phyloP scores from a whole-genome alignment of 352 stramenopile genomes.

The Globisporangium emineosum region DNA sequence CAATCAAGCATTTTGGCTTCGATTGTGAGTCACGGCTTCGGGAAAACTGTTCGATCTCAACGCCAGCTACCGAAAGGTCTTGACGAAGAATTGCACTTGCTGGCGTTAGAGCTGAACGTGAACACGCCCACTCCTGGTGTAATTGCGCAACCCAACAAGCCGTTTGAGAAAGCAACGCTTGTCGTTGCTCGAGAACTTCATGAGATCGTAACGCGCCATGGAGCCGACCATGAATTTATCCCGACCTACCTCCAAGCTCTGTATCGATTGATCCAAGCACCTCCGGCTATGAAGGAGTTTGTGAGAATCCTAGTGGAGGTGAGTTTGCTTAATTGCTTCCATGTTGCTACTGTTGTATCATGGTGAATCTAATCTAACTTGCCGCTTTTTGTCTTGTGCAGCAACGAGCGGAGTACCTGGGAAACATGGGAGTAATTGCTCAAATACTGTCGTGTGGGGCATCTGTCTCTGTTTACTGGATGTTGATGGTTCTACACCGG shows the following conservation, averaged over 20 bases:
- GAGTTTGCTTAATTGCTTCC: slow-evolving; percentile 6
- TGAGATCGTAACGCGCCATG: slow-evolving; percentile 59
- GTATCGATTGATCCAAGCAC: slow-evolving; percentile 61
- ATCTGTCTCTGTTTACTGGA: slow-evolving; percentile 69
- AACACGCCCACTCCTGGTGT: slow-evolving; percentile 76
- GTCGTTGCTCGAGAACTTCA: slow-evolving; percentile 67
- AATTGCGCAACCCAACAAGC: slow-evolving; percentile 70
- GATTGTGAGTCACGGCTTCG: slow-evolving; percentile 48
- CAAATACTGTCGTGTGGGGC: slow-evolving; percentile 56
- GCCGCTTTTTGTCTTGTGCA: slow-evolving; percentile 22
- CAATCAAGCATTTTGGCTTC: slow-evolving; percentile 65
- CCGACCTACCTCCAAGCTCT: slow-evolving; percentile 73
- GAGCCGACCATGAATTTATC: slow-evolving; percentile 60
- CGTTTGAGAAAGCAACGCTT: slow-evolving; percentile 70
- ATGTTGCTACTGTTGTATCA: slow-evolving; percentile 1
- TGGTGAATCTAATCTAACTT: slow-evolving; percentile 9
- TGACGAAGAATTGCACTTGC: slow-evolving; percentile 71
- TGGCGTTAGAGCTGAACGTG: slow-evolving; percentile 74
- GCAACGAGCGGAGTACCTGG: slow-evolving; percentile 72
- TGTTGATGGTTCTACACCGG: slow-evolving; percentile 62
- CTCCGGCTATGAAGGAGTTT: slow-evolving; percentile 71
- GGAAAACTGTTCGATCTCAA: slow-evolving; percentile 62
- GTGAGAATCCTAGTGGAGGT: slow-evolving; percentile 75
- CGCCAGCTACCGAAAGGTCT: slow-evolving; percentile 59
- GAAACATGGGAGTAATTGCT: slow-evolving; percentile 33